These are phyloP conservation scores for Linum tenue DNA, from an alignment of 345 rosid genomes.

Conservation along the genomic window DNA sequence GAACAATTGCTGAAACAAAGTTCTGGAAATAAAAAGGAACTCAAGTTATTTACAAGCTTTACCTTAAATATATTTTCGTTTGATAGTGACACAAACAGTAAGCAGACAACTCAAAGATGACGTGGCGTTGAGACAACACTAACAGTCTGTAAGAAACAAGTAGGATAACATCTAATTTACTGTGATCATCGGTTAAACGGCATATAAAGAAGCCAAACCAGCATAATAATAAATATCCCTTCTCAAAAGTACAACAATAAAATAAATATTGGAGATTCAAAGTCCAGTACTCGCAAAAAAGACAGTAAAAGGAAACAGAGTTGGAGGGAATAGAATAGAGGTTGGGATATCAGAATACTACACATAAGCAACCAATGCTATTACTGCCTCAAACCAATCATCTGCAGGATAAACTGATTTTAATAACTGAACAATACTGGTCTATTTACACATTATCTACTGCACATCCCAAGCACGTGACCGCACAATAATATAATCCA, in stretches of 20 bases:
- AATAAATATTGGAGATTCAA: too few relatives aligned
- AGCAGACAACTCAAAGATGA: too few relatives aligned
- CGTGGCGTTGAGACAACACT: too few relatives aligned
- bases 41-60: neutral
- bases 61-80: neutral
- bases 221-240: neutral
- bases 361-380: neutral
- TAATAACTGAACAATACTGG: neutral
- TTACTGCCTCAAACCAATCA: neutral
- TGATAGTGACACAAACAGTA: too few relatives aligned
- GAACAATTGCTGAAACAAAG: neutral
- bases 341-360: neutral
- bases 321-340: neutral
- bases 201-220: neutral
- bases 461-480: too few relatives aligned
- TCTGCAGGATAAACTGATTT: neutral
- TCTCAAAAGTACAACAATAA: neutral
- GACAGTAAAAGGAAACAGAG: neutral
- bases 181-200: too few relatives aligned
- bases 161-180: too few relatives aligned
- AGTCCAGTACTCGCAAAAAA: neutral
- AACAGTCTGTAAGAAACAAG: too few relatives aligned
- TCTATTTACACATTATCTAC: neutral
- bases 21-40: neutral
- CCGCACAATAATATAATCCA: too few relatives aligned